These are phyloP conservation scores for Drechslerella stenobrocha DNA, from an alignment of 2,329 filamentous ascomycete genomes.

Conservation along the genomic window DNA sequence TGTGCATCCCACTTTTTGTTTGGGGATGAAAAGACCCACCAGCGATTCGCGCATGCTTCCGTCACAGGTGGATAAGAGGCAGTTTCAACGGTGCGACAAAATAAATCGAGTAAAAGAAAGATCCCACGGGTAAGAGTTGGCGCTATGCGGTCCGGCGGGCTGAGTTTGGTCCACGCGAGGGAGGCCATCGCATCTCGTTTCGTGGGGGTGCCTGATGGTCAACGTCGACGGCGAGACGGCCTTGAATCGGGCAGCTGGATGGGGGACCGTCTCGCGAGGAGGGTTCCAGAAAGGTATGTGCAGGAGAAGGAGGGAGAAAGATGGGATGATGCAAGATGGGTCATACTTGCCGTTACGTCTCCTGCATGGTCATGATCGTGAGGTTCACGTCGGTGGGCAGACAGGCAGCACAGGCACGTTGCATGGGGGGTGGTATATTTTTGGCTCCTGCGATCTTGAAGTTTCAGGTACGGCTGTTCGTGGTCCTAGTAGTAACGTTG, in stretches of 20 bases:
- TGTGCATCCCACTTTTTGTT: constrained; percentile 30
- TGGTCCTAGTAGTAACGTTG: too few relatives aligned
- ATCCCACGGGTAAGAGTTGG: constrained; percentile 20
- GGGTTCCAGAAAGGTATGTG: constrained; percentile 37
- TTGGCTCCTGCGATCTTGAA: constrained; percentile 22
- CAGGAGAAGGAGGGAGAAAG: constrained; percentile 12
- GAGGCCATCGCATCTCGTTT: neutral
- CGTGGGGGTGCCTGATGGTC: constrained; percentile 14
- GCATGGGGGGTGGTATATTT: neutral
- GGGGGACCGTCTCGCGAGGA: constrained; percentile 19
- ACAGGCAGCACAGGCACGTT: neutral
- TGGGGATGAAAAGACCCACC: constrained; percentile 8
- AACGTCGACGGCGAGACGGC: constrained; percentile 1
- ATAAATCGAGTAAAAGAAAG: constrained; percentile 44
- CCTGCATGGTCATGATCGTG: constrained; percentile 32
- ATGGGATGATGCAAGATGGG: constrained; percentile 27
- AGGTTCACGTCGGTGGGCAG: neutral
- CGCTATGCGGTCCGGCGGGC: constrained; percentile 13
- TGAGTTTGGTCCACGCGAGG: constrained; percentile 5
- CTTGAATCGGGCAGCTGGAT: constrained; percentile 35
- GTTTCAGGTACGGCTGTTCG: constrained; percentile 48
- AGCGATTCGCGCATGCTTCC: neutral
- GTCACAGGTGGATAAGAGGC: constrained; percentile 27
- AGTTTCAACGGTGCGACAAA: constrained; percentile 47
- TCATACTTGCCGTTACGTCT: constrained; percentile 47